Conservation (phyloP, 1,139 yeast genomes). For the Chernovozyma aurita region DNA sequence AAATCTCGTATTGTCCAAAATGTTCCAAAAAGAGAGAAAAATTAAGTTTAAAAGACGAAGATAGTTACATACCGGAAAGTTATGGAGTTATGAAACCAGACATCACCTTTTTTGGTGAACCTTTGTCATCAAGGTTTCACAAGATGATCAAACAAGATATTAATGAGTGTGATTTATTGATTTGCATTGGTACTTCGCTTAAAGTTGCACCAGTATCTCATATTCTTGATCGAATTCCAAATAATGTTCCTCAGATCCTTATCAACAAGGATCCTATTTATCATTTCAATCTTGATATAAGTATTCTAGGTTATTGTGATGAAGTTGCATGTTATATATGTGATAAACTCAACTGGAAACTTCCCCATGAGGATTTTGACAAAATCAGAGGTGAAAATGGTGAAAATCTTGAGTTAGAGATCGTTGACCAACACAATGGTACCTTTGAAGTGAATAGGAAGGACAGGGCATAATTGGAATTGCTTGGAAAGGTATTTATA, state of each 20-base stretch:
- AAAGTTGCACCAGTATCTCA: constrained; percentile 97
- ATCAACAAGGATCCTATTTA: constrained; percentile 78
- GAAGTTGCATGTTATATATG: constrained; percentile 72
- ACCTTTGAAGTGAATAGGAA: constrained; percentile 10
- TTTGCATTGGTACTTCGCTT: constrained; percentile 90
- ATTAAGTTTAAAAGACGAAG: constrained; percentile 23
- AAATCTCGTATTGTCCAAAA: constrained; percentile 69
- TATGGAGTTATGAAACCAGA: constrained; percentile 94
- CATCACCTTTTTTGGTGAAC: constrained; percentile 91
- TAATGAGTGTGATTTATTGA: constrained; percentile 67
- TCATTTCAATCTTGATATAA: constrained; percentile 78
- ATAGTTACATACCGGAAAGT: constrained; percentile 33
- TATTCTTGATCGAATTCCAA: constrained; percentile 71
- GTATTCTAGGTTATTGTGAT: constrained; percentile 81
- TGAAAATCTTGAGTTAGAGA: constrained; percentile 15
- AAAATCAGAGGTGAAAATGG: constrained; percentile 16
- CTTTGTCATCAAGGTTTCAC: constrained; percentile 72
- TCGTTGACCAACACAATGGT: constrained; percentile 21
- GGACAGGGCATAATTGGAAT: not conserved
- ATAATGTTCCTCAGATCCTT: constrained; percentile 73
- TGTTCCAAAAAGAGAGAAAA: constrained; percentile 48
- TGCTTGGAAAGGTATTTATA: no score
- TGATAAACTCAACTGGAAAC: constrained; percentile 59
- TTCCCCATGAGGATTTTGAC: constrained; percentile 47
- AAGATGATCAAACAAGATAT: constrained; percentile 56